phyloP scores from a whole-genome alignment of 129 eudicot species.

The Oenanthe sinensis region DNA sequence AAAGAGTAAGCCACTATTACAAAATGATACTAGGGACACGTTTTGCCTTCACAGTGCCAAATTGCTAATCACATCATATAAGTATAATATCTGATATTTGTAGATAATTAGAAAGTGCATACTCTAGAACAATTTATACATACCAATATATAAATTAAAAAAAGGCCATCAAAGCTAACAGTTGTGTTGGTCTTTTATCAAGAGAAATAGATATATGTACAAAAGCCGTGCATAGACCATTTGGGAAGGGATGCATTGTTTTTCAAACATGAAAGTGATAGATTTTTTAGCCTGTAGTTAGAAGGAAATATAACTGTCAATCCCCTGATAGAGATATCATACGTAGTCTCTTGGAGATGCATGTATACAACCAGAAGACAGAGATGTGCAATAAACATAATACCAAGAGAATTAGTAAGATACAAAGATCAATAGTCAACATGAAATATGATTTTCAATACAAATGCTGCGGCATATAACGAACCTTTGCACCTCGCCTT shows the following conservation, averaged over 20 bases:
- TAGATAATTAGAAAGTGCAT: neutral
- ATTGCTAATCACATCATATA: neutral
- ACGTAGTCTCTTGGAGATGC: neutral
- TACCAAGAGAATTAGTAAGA: neutral
- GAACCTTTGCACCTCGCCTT: conserved; percentile 90
- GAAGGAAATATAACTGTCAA: neutral
- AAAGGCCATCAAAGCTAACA: neutral
- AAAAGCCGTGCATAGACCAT: neutral
- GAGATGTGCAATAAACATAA: neutral
- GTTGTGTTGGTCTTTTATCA: neutral
- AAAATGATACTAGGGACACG: neutral
- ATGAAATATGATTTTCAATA: neutral
- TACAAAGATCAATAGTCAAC: neutral
- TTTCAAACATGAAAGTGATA: neutral
- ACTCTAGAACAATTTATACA: neutral
- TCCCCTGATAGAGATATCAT: neutral
- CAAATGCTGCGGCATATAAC: conserved; percentile 9
- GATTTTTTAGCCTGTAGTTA: neutral
- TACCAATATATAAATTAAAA: neutral
- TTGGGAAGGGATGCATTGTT: neutral
- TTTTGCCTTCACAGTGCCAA: neutral
- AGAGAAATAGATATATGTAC: neutral
- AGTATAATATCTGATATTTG: neutral
- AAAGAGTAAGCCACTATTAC: neutral
- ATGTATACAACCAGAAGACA: neutral